Evolutionary conservation across 257 asterid genomes (phyloP).

Genomic region (Solanum boliviense): DNA sequence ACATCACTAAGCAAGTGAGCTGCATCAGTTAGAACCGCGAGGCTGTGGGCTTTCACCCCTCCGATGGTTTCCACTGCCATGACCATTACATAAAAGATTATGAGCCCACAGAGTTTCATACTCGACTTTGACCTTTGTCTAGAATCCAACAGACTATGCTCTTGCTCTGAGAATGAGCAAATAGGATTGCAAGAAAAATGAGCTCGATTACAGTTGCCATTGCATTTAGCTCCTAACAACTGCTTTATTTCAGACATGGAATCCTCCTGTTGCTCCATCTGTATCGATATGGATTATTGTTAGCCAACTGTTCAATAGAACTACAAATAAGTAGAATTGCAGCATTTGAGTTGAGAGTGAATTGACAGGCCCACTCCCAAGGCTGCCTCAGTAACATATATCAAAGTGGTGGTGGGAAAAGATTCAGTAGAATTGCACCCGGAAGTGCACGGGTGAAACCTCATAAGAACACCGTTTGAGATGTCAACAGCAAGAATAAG

Average conservation of each 20-base stretch:
- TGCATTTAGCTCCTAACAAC: slow-evolving; percentile 14
- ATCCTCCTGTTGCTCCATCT: slow-evolving; percentile 38
- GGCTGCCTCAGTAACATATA: background rate
- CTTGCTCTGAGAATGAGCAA: slow-evolving; percentile 56
- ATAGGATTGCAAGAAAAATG: slow-evolving; percentile 36
- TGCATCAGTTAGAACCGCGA: slow-evolving; percentile 72
- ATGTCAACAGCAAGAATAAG: background rate
- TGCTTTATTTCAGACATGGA: slow-evolving; percentile 11
- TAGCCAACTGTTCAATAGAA: background rate
- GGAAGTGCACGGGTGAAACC: background rate
- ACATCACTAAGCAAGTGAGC: slow-evolving; percentile 65
- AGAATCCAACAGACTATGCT: slow-evolving; percentile 21
- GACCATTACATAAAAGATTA: slow-evolving; percentile 35
- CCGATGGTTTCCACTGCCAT: slow-evolving; percentile 68
- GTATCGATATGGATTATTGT: slow-evolving; percentile 1
- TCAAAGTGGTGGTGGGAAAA: background rate
- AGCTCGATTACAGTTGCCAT: slow-evolving; percentile 2
- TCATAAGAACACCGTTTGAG: background rate
- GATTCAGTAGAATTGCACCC: background rate
- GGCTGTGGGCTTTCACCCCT: slow-evolving; percentile 65
- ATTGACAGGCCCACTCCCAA: background rate
- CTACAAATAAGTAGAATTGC: background rate
- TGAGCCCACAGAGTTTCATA: slow-evolving; percentile 47
- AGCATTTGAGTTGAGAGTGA: background rate
- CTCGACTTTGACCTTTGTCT: slow-evolving; percentile 49